These are phyloP conservation scores for Andrographis paniculata DNA, from an alignment of 305 asterid species.

Conservation along the genomic window DNA sequence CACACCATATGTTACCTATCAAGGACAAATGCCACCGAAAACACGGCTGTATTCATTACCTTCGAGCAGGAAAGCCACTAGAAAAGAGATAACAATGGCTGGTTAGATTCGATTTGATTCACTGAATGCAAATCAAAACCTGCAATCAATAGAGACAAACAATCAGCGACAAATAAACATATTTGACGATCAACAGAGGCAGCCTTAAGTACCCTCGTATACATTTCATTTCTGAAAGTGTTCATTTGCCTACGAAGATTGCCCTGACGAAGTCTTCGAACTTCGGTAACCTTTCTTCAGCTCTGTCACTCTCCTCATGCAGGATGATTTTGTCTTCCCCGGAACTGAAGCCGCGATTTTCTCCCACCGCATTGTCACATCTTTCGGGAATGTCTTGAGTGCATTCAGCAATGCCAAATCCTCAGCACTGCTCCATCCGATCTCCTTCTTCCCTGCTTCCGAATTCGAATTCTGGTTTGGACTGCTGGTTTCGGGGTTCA, in stretches of 20 bases:
- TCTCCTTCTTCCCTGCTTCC: slow-evolving; percentile 29
- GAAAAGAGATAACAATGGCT: no score
- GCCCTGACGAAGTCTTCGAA: slow-evolving; percentile 47
- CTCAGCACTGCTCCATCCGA: slow-evolving; percentile 72
- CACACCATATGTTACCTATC: no score
- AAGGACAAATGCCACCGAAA: no score
- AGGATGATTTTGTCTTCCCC: slow-evolving; percentile 62
- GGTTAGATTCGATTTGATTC: no score
- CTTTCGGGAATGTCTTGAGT: slow-evolving; percentile 75
- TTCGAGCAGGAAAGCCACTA: no score
- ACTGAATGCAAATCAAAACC: no score
- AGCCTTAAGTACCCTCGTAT: no score
- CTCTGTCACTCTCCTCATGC: slow-evolving; percentile 64
- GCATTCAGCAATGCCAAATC: slow-evolving; percentile 91
- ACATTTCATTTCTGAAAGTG: neutral
- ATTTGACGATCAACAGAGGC: no score
- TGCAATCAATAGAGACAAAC: no score
- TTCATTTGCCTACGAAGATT: slow-evolving; percentile 26
- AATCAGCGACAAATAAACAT: no score
- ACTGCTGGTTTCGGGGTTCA: slow-evolving; percentile 15
- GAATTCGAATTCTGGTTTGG: slow-evolving; percentile 17
- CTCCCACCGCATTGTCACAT: slow-evolving; percentile 89
- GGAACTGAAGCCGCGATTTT: slow-evolving; percentile 81
- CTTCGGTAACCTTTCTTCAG: slow-evolving; percentile 82
- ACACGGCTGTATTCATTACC: no score